Evolutionary conservation across 257 asterid species (phyloP), one percentile per base, ranked within the genome.

Genomic region (Primulina eburnea): DNA sequence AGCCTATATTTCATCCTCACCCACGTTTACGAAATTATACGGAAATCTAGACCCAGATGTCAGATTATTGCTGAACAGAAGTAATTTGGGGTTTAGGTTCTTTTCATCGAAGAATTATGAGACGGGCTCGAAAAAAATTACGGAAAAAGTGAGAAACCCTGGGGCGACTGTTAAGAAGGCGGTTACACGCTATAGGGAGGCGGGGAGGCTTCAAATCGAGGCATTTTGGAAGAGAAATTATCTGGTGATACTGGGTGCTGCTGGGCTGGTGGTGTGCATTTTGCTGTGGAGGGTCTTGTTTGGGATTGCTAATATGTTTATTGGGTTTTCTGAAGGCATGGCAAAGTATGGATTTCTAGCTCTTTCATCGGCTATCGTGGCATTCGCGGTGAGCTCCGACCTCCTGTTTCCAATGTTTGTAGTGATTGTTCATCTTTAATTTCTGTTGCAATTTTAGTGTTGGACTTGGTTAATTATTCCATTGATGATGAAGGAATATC

Each of bases 311-410:
- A 83, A 65, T 70, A 77, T 88, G 20, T 88, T 92, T 75, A 69
- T 92, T 66, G 90, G 97, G 24, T 77, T 92, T 61, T 92, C 98
- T 4, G 93, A 92, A 82, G 97, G 98, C 69, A 88, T 92, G 97
- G 97, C 98, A 18, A 86, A 92, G 85, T 92, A 88, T 82, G 98
- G 96, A 26, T 92, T 92, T 56, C 90, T 92, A 66, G 98, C 97
- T 76, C 91, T 92, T 75, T 92, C 98, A 5, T 72, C 93, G 2
- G 90, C 98, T 75, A 79, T 92, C 12, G 98, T 92, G 65, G 84
- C 95, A 1, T 90, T 92, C 76, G 81, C 93, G 69, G 98, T 90
- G 92, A 92, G 98, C 83, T 47, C 56, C 16, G 56, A 16, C 16
- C 18, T 16, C 20, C 2, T 7, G 56, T 47, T 47, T 47, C 56